Evolutionary conservation across 495 filamentous ascomycete species (phyloP), one percentile per base, ranked within the genome.

Genomic region (Coniosporium apollinis): DNA sequence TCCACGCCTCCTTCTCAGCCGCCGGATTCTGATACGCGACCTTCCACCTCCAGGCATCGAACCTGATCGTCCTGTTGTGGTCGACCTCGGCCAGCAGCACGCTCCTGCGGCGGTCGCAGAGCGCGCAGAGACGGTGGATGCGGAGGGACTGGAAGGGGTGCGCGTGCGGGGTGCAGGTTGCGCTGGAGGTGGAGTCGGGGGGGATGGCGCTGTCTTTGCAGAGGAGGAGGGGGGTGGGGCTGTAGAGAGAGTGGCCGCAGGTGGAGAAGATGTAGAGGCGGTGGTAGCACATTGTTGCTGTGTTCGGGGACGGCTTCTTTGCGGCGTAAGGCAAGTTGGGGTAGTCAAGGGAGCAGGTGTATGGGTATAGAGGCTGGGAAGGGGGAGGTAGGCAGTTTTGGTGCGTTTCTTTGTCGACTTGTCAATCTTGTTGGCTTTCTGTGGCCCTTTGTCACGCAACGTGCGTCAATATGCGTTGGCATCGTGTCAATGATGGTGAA

Each of bases 11-110:
- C 25, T 48, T 44, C 1, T 39, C 50, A 16, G 42, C 36, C 19
- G 10, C 13, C 29, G 49, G 47, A 30, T 42, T 38, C 8, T 37
- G 30, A 34, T 59, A 57, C 34, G 39, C 46, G 34, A 59, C 52
- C 29, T 51, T 55, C 55, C 55, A 59, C 25, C 34, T 39, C 47
- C 47, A 55, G 22, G 53, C 51, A 17, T 59, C 48, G 35, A 48
- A 47, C 7, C 18, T 28, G 8, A 58, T 39, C 19, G 20, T 26
- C 34, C 45, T 34, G 10, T 29, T 30, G 3, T 10, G 11, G 25
- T 43, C 46, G 3, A 48, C 36, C 3, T 34, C 29, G 5, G 11
- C 32, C 15, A 57, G 41, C 14, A 48, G 36, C n/a, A 28, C 15
- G 17, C 37, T 21, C 6, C 45, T 41, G 4, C 22, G 13, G 1